Evolutionary conservation across 2,329 filamentous ascomycete genomes (phyloP), one percentile per base, ranked within the genome.

Genomic region (Torrubiella hemipterigena): DNA sequence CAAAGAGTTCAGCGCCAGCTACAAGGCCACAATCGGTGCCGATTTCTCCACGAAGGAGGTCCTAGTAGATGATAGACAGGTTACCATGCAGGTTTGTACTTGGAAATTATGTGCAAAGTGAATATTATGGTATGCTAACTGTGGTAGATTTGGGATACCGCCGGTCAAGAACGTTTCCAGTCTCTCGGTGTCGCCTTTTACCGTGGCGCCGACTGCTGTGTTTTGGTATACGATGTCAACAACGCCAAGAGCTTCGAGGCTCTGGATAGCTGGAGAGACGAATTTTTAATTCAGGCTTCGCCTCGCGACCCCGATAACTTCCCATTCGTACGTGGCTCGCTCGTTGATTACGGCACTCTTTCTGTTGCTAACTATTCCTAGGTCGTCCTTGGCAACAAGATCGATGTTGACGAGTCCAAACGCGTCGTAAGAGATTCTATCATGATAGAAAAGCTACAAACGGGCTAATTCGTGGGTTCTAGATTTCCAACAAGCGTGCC

Each of bases 1-100:
- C 71, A 98, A 98, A 68, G 96, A 98, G 60, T 98, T 98, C 69
- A 95, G 87, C 57, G 89, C 87, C 45, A 95, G 87, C 67, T 98
- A 98, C 77, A 98, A 98, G 67, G 91, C 91, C 37, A 98, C 91
- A 27, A 98, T 98, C 56, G 91, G 91, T 45, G 91, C 91, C 56
- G 91, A 98, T 60, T 98, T 98, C 62, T 69, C 98, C 38, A 98
- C 91, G 34, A 93, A 94, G 58, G 91, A 98, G 65, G 91, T 98
- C 24, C 68, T 95, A 42, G 89, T 98, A 33, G 91, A 96, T 60
- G 91, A 96, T 61, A 76, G 89, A 53, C 75, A 96, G 52, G 91
- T 98, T 43, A 98, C 91, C 21, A 96, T 98, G 86, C 91, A 96
- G 80, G 82, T 84, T 69, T 33, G 56, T 33, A 24, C 10, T 17